Evolutionary conservation across 768 basidiomycete genomes (phyloP), one percentile per base, ranked within the genome.

Genomic region (Fomitopsis pulvina): DNA sequence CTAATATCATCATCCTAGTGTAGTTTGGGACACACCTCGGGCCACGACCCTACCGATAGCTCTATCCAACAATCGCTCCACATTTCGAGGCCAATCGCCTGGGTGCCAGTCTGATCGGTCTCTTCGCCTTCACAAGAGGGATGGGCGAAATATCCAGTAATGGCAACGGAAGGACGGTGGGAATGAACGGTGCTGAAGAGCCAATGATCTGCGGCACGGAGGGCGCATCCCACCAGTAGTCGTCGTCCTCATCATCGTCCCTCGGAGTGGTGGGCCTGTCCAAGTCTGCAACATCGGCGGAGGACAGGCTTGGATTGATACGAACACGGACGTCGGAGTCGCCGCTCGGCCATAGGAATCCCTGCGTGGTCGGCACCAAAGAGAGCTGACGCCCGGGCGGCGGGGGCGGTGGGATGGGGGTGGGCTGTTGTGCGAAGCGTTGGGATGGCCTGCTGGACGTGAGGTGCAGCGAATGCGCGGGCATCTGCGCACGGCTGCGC

Each of bases 401-500:
- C 11, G 51, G 56, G 0, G 56, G 56, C 25, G 56, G 56, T 5
- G 52, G 52, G 12, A 47, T 24, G 22, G 49, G 48, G 30, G 12
- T n/a, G 29, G 5, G 27, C 12, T 24, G 18, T 45, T 41, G 54
- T 34, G 27, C 29, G 16, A 37, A 21, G 18, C 54, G 52, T 5
- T 48, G 14, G 1, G 54, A 34, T 11, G 47, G 37, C 21, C 22
- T 30, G 21, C 50, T 22, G 4, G 47, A 38, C 2, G 48, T 37
- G 11, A 63, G 48, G 2, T 50, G 52, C 25, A 55, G 51, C 1
- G 62, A 60, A 2, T 61, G 60, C 1, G 51, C 46, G 12, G 59
- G 58, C 60, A 64, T 62, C 25, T 57, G 76, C 0, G 78, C 66
- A 29, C 78, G 74, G 25, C 70, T 64, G 26, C 78, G 75, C 51